Percentiles rank a stretch among this genome's conserved stretches.
Evolutionary conservation across 192 early-diverging fungal species (phyloP).

Genomic region (Chytriomyces sp.): DNA sequence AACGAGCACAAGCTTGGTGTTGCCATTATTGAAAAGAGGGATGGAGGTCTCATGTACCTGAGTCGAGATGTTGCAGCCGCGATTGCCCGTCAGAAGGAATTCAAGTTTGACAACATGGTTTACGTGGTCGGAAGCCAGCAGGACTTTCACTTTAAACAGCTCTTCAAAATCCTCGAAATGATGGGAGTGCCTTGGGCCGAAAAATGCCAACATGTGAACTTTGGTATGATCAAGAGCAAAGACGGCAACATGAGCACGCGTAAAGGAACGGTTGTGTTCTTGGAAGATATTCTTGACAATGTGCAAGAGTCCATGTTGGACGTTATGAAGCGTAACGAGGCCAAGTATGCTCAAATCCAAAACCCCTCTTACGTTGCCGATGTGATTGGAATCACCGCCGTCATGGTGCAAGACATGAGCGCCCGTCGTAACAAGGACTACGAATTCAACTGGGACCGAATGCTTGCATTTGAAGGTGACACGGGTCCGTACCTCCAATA

Average conservation of each 20-base stretch:
- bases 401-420: slow-evolving; percentile 90
- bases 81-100: slow-evolving; percentile 83
- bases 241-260: slow-evolving; percentile 89
- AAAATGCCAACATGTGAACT: slow-evolving; percentile 87
- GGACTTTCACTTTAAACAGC: slow-evolving; percentile 89
- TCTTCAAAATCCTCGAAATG: slow-evolving; percentile 90
- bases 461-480: slow-evolving; percentile 96
- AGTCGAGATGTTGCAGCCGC: slow-evolving; percentile 98
- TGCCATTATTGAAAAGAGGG: slow-evolving; percentile 84
- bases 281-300: slow-evolving; percentile 91
- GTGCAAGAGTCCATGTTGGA: slow-evolving; percentile 88
- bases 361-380: slow-evolving; percentile 84
- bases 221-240: slow-evolving; percentile 88
- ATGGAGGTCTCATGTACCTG: slow-evolving; percentile 92
- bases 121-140: slow-evolving; percentile 93
- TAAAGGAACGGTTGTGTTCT: slow-evolving; percentile 92
- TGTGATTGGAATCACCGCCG: slow-evolving; percentile 89
- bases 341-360: slow-evolving; percentile 80
- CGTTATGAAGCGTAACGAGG: slow-evolving; percentile 88
- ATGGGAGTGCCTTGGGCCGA: slow-evolving; percentile 82
- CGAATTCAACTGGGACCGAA: slow-evolving; percentile 86
- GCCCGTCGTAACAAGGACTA: slow-evolving; percentile 95
- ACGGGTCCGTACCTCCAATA: slow-evolving; percentile 99
- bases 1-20: slow-evolving; percentile 81
- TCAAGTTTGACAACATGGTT: slow-evolving; percentile 89